Conservation (phyloP, 1,139 yeast species). For the Saccharomyces uvarum region DNA sequence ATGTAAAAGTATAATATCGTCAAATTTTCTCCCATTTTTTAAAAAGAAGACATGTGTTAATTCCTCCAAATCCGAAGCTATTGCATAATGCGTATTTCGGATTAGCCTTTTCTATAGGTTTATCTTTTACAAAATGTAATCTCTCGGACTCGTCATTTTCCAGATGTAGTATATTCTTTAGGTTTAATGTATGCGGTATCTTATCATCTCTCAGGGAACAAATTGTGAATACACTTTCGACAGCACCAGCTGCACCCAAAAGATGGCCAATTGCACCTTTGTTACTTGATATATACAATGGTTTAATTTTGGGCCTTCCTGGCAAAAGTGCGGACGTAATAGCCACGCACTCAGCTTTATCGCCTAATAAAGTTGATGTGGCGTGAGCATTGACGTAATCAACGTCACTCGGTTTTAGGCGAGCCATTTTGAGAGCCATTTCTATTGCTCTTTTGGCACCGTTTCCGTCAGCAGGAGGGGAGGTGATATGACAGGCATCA, state of each 20-base stretch:
- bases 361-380: constrained; percentile 86
- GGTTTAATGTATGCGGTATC: constrained; percentile 77
- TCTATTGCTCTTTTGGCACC: constrained; percentile 85
- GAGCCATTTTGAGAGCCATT: constrained; percentile 50
- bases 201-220: constrained; percentile 49
- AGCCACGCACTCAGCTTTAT: constrained; percentile 78
- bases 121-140: constrained; percentile 56
- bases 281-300: constrained; percentile 60
- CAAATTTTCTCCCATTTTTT: constrained; percentile 28
- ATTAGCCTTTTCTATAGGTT: constrained; percentile 31
- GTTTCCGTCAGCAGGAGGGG: constrained; percentile 73
- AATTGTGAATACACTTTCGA: constrained; percentile 78
- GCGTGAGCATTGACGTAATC: constrained; percentile 95
- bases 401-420: constrained; percentile 39
- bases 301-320: constrained; percentile 25
- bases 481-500: constrained; percentile 89
- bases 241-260: constrained; percentile 93
- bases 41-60: constrained; percentile 66
- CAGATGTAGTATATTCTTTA: constrained; percentile 44
- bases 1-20: neutral
- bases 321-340: constrained; percentile 44
- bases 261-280: constrained; percentile 93
- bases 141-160: constrained; percentile 33
- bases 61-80: constrained; percentile 97
- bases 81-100: constrained; percentile 66